Evolutionary conservation across 805 yeast species (phyloP), one percentile per base, ranked within the genome.

Genomic region (Clavispora carvajalis): DNA sequence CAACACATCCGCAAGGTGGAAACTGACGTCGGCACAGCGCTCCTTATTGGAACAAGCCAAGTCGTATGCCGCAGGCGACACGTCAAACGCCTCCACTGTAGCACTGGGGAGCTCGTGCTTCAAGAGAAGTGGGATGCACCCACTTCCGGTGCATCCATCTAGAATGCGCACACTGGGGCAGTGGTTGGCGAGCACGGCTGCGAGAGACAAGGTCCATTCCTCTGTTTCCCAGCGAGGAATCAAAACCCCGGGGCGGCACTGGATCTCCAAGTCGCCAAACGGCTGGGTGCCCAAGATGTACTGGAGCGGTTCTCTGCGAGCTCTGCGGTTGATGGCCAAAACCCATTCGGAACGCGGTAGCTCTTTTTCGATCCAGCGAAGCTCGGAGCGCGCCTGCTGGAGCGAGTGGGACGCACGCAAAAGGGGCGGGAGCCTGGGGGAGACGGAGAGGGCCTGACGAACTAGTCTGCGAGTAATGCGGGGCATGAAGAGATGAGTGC

Each of bases 151-250:
- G 28, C 55, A 51, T 11, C 50, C 53, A 33, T 51, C 55, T 18
- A 49, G 38, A 28, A 45, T 23, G 4, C 40, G 23, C 7, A 45
- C 16, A 2, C 22, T 15, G 11, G 3, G 16, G 13, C n/a, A 18
- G 18, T 5, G 22, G 12, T n/a, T 22, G 16, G 4, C 30, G 15
- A 49, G 18, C 17, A 34, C n/a, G 16, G 40, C 11, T 13, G 26
- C 22, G 16, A 44, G 44, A 0, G 65, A 59, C 16, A 84, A 55
- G 8, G 75, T 67, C 97, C 97, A 91, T 54, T 88, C 95, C 58
- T 91, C 98, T 0, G 99, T 91, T 57, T 91, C 99, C 84, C 91
- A 81, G 37, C 99, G 63, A 0, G 99, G 98, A 21, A 91, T 90
- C 44, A 91, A 63, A 2, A 88, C 97, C 0, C 79, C 79, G 1